Percentiles rank a stretch among this genome's conserved stretches.
These are phyloP conservation scores for Fistulifera pelliculosa DNA, from an alignment of 108 stramenopile genomes.

Conservation along the genomic window DNA sequence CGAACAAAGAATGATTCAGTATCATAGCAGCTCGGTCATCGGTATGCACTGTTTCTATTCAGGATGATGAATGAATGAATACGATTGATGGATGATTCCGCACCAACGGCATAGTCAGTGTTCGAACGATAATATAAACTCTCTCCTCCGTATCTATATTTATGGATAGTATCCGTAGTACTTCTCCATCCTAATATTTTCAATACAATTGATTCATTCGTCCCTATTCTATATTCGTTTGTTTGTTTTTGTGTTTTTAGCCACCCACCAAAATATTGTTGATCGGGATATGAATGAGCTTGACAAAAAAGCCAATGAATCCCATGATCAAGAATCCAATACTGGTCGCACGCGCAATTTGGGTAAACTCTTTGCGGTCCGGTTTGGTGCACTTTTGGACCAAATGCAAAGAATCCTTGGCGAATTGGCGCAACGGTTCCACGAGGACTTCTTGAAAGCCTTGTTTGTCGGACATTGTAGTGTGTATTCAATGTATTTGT, in stretches of 20 bases:
- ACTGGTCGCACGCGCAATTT: conserved; percentile 88
- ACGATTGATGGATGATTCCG: too few relatives aligned
- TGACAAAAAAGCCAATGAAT: conserved; percentile 99
- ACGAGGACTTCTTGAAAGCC: conserved; percentile 88
- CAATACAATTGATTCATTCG: too few relatives aligned
- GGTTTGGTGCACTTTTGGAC: conserved; percentile 99
- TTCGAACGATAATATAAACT: too few relatives aligned
- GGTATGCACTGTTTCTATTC: too few relatives aligned
- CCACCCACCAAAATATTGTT: conserved; percentile 96
- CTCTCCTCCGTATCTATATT: too few relatives aligned
- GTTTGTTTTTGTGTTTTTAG: conserved; percentile 32
- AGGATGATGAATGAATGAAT: too few relatives aligned
- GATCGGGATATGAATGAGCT: conserved; percentile 99
- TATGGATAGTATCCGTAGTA: too few relatives aligned
- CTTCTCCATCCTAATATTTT: too few relatives aligned
- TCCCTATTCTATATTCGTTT: too few relatives aligned
- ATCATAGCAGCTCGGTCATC: too few relatives aligned
- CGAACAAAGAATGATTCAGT: too few relatives aligned
- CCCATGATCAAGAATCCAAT: conserved; percentile 99
- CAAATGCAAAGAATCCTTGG: conserved; percentile 95
- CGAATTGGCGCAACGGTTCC: conserved; percentile 92
- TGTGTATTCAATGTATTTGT: conserved; percentile 2
- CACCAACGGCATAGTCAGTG: too few relatives aligned
- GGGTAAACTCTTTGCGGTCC: conserved; percentile 93
- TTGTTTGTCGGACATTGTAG: conserved; percentile 40